Evolutionary conservation across 257 asterid genomes (phyloP).

Genomic region (Nicotiana tomentosiformis): DNA sequence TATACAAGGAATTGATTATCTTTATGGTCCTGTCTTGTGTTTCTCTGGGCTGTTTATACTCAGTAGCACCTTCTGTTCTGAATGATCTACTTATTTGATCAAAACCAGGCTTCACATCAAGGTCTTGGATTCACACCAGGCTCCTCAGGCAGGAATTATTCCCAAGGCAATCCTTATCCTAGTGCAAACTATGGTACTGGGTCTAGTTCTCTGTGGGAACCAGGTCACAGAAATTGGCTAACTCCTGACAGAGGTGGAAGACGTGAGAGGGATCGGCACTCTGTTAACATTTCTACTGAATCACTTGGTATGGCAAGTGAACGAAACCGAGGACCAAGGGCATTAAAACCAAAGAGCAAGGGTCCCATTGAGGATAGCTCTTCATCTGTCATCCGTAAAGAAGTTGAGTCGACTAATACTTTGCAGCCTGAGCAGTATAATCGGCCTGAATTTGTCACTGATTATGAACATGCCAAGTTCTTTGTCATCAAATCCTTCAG

Average conservation of each 20-base stretch:
- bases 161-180: conserved; percentile 55
- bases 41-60: background rate
- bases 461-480: conserved; percentile 70
- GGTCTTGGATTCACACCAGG: conserved; percentile 62
- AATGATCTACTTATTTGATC: background rate
- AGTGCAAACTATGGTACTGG: conserved; percentile 41
- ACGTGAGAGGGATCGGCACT: conserved; percentile 73
- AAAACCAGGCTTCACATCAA: conserved; percentile 60
- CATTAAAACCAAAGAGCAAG: conserved; percentile 67
- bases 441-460: conserved; percentile 64
- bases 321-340: conserved; percentile 96
- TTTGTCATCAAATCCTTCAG: conserved; percentile 96
- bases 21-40: background rate
- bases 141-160: conserved; percentile 56
- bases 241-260: conserved; percentile 62
- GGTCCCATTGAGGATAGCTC: conserved; percentile 57
- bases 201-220: conserved; percentile 46
- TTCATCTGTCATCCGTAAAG: conserved; percentile 42
- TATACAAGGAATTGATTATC: background rate
- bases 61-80: background rate
- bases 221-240: conserved; percentile 38
- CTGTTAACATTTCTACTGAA: conserved; percentile 44
- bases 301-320: conserved; percentile 59
- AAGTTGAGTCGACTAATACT: conserved; percentile 53
- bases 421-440: conserved; percentile 47